phyloP scores from a whole-genome alignment of 2,329 filamentous ascomycete species.

The Cladophialophora yegresii region DNA sequence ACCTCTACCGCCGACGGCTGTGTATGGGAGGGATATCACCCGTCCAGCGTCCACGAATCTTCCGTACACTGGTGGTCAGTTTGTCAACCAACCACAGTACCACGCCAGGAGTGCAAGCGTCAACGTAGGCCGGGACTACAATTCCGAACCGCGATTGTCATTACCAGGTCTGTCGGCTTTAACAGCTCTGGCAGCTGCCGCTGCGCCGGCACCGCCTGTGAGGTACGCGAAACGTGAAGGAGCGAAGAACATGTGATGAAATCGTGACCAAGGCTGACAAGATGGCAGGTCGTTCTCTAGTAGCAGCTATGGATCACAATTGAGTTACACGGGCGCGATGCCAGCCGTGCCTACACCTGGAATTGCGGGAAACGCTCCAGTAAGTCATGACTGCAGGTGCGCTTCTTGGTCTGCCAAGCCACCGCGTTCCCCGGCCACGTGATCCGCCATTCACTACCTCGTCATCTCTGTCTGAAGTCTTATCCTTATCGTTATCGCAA shows the following conservation, averaged over 20 bases:
- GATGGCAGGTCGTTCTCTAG: conserved; percentile 51
- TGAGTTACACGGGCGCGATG: conserved; percentile 47
- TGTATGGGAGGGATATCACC: conserved; percentile 53
- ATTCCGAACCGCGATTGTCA: conserved; percentile 39
- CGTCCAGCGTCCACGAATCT: conserved; percentile 57
- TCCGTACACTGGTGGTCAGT: conserved; percentile 45
- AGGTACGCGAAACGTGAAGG: conserved; percentile 47
- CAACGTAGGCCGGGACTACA: conserved; percentile 40
- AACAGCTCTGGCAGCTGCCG: conserved; percentile 57
- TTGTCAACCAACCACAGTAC: conserved; percentile 42
- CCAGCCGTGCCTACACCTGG: conserved; percentile 35
- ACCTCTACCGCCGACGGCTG: conserved; percentile 48
- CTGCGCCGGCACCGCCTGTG: conserved; percentile 55
- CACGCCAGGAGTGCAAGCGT: conserved; percentile 46
- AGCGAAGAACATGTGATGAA: conserved; percentile 19
- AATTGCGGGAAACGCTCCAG: conserved; percentile 41
- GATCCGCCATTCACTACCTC: not conserved
- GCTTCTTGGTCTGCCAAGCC: not conserved
- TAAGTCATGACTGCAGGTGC: conserved; percentile 39
- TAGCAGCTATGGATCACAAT: conserved; percentile 63
- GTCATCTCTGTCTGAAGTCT: conserved; percentile 42
- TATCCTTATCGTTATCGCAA: conserved; percentile 54
- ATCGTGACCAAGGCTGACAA: conserved; percentile 1
- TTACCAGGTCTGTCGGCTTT: conserved; percentile 62
- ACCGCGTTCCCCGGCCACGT: not conserved